Conservation (phyloP, 257 asterid genomes). For the Solanum etuberosum region DNA sequence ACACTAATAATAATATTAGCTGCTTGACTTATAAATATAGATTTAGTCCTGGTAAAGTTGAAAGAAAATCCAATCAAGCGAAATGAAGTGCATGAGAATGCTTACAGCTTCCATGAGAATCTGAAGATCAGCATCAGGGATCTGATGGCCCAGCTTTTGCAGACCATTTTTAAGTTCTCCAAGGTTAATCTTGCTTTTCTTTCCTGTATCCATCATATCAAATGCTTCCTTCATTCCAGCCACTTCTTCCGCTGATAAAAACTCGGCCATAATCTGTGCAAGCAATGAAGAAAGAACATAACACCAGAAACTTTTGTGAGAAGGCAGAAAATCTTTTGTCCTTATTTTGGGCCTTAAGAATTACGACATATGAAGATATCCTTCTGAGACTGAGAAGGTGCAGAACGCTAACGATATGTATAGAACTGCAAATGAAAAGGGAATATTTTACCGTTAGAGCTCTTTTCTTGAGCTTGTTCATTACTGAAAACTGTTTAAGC, state of each 20-base stretch:
- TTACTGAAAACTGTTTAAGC: conserved; percentile 63
- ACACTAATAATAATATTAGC: background rate
- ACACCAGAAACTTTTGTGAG: background rate
- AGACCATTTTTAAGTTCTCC: conserved; percentile 48
- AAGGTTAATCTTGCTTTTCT: conserved; percentile 36
- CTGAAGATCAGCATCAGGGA: conserved; percentile 56
- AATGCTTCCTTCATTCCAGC: conserved; percentile 66
- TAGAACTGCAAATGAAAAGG: background rate
- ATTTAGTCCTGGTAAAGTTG: background rate
- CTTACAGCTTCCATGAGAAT: conserved; percentile 73
- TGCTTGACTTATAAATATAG: background rate
- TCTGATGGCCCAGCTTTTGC: conserved; percentile 54
- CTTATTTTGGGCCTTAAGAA: background rate
- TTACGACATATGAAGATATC: background rate
- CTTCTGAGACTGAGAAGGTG: background rate
- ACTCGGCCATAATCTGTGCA: conserved; percentile 55
- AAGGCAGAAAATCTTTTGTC: background rate
- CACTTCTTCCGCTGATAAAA: conserved; percentile 64
- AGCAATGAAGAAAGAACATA: background rate
- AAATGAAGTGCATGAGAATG: background rate
- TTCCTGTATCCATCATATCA: conserved; percentile 49
- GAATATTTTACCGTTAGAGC: conserved; percentile 39
- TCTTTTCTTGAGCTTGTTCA: conserved; percentile 70
- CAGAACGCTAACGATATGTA: background rate
- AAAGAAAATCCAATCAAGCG: background rate